Evolutionary conservation across 495 filamentous ascomycete genomes (phyloP).

Genomic region (Cudoniella acicularis): DNA sequence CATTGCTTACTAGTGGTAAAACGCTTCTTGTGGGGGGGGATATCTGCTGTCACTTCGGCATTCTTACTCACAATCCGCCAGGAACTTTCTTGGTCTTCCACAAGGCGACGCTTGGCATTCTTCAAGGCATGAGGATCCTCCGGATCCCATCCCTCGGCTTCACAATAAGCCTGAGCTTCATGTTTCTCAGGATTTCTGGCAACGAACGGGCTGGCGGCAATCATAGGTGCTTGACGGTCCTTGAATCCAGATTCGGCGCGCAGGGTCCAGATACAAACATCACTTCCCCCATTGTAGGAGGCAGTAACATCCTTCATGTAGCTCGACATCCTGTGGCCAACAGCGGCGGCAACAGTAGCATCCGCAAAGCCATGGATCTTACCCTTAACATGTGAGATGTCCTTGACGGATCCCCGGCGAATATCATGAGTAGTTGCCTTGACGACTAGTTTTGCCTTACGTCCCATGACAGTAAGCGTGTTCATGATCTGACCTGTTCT

Average conservation of each 20-base stretch:
- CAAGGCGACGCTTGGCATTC: background rate
- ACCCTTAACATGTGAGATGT: background rate
- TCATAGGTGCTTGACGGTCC: background rate
- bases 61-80: background rate
- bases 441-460: background rate
- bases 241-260: background rate
- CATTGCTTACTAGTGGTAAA: background rate
- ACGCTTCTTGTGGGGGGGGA: background rate
- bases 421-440: background rate
- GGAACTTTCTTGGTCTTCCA: background rate
- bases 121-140: background rate
- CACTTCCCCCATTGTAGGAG: background rate
- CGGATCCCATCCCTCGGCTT: background rate
- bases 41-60: background rate
- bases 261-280: background rate
- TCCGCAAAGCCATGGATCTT: background rate
- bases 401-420: background rate
- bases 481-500: background rate
- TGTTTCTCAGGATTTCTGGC: background rate
- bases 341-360: background rate
- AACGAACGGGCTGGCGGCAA: background rate
- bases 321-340: background rate
- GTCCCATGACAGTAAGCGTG: background rate
- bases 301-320: background rate
- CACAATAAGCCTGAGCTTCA: background rate